Conservation (phyloP, 768 basidiomycete species). For the Hysterangium stoloniferum region DNA sequence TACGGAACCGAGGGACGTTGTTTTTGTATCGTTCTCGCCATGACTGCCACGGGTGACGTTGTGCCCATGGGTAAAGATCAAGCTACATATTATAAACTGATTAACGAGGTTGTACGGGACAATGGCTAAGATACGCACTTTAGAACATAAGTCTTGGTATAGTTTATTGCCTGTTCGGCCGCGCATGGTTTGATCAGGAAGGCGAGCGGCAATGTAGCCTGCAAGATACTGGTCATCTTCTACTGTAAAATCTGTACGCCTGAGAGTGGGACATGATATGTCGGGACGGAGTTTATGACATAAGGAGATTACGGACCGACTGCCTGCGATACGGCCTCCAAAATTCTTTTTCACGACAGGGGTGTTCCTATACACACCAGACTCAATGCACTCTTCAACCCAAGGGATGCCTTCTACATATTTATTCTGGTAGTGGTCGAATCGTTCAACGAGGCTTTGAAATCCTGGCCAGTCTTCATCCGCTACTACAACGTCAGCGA, state of each 20-base stretch:
- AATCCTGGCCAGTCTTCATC: constrained; percentile 76
- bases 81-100: neutral
- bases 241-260: constrained; percentile 71
- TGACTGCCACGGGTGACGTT: constrained; percentile 82
- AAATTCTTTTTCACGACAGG: constrained; percentile 79
- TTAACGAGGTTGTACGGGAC: neutral
- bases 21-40: constrained; percentile 90
- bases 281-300: neutral
- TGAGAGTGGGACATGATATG: no score
- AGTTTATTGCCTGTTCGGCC: constrained; percentile 77
- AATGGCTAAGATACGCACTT: constrained; percentile 33
- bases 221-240: constrained; percentile 71
- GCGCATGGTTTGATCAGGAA: constrained; percentile 76
- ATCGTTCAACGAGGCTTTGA: constrained; percentile 61
- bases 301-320: constrained; percentile 47
- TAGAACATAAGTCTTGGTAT: constrained; percentile 74
- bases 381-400: constrained; percentile 80
- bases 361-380: constrained; percentile 55
- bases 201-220: constrained; percentile 74
- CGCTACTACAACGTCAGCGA: constrained; percentile 70
- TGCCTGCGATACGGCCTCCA: constrained; percentile 71
- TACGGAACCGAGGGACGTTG: constrained; percentile 60
- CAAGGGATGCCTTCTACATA: constrained; percentile 76
- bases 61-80: constrained; percentile 56
- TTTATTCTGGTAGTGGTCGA: constrained; percentile 62